Conservation (phyloP, 2,329 filamentous ascomycete genomes). For the Clonostachys chloroleuca region DNA sequence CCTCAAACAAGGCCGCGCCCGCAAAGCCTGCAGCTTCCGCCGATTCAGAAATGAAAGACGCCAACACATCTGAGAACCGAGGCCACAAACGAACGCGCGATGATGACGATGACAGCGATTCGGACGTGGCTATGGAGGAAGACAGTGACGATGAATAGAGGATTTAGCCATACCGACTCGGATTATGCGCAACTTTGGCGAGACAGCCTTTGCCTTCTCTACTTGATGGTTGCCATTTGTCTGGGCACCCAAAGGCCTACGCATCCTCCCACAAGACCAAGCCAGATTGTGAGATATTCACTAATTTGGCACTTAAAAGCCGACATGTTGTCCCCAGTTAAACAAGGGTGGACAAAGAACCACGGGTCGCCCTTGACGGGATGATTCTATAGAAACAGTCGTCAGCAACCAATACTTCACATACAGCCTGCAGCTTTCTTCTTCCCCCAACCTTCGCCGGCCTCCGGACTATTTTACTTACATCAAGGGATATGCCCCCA, state of each 20-base stretch:
- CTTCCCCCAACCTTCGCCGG: conserved; percentile 5
- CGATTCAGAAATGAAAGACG: conserved; percentile 46
- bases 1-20: conserved; percentile 25
- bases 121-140: conserved; percentile 65
- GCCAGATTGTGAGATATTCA: conserved; percentile 81
- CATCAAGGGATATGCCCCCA: conserved; percentile 72
- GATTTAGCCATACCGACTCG: neutral
- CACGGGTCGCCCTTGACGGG: conserved; percentile 72
- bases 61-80: conserved; percentile 47
- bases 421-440: conserved; percentile 1
- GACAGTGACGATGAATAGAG: conserved; percentile 69
- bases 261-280: conserved; percentile 78
- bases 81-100: conserved; percentile 70
- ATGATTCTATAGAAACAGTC: conserved; percentile 61
- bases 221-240: conserved; percentile 56
- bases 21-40: conserved; percentile 41
- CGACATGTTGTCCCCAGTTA: conserved; percentile 76
- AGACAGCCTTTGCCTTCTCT: neutral
- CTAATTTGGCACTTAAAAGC: conserved; percentile 56
- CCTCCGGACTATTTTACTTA: conserved; percentile 39
- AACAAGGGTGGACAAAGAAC: conserved; percentile 92
- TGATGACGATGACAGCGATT: conserved; percentile 63
- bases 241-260: conserved; percentile 76
- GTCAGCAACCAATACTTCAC: conserved; percentile 4
- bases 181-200: neutral